Base-by-base conservation (phyloP, 2,329 filamentous ascomycete species). In the Verticillium longisporum region DNA sequence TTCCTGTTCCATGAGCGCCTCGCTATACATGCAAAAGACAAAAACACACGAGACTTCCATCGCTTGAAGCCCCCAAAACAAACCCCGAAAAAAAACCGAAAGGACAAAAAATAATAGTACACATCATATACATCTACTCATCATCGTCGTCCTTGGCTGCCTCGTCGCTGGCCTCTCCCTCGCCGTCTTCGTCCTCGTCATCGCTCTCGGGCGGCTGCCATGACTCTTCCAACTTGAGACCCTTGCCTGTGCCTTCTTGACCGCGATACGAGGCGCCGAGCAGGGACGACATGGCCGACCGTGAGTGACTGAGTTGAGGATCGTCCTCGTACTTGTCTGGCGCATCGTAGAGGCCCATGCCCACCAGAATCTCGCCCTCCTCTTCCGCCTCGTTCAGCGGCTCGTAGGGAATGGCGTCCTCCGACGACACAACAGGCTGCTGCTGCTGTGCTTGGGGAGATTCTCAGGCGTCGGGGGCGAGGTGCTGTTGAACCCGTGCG, bases 211-310 rank as follows among this genome's bases (percentile, higher is more conserved):
- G 88, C 18, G 82, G 90, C 72, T 85, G 88, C 89, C 83, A 94
- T 0, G 89, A 90, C 71, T 93, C 90, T 73, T 94, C 90, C 3
- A 95, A 77, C 71, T 92, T 94, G 66, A 94, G 77, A 0, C 90
- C 90, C 72, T 91, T 91, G 61, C 90, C 89, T 18, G 77, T 79
- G 3, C 82, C 77, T 64, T 81, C 80, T 0, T 73, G 66, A 6
- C 70, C 70, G 53, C 77, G 74, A 66, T 79, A 80, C 1, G 77
- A 72, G 7, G 82, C 75, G 31, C 82, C 82, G 56, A 87, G 73
- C 18, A 90, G 72, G 32, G 80, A 79, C 38, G 78, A 80, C 61
- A 84, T 79, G 32, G 82, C 82, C 5, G 80, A 80, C 57, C 80
- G 72, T 74, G 86, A 80, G 74, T 83, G 79, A 73, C 85, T 76